Evolutionary conservation across 2,329 filamentous ascomycete species (phyloP), one percentile per base, ranked within the genome.

Genomic region (Cladosporium sp.): DNA sequence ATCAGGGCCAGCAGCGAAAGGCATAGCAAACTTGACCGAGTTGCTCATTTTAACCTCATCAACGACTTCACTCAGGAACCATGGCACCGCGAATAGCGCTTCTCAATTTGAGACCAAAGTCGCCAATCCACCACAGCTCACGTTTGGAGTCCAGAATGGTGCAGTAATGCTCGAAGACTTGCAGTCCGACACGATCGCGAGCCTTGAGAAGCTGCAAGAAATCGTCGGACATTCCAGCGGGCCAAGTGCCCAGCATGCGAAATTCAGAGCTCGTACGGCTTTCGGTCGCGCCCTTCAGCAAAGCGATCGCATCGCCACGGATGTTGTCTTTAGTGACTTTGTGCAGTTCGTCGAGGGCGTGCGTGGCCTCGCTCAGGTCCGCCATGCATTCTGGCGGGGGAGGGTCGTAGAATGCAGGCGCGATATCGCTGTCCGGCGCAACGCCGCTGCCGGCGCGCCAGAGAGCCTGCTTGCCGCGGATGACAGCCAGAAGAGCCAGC

Each of bases 401-500:
- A 7, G 45, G 45, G n/a, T 41, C 45, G 37, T 41, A 48, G 27
- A 48, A 48, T 7, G 45, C 45, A 7, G 37, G 24, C 17, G 45
- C 45, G 8, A 48, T 3, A 3, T 34, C 13, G 19, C 37, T 41
- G 11, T 15, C 20, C 18, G 17, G n/a, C 15, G 45, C 7, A 8
- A 48, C 12, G 18, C 45, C 45, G 13, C 19, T 34, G 12, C 45
- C 37, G 7, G 45, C 17, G 32, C 37, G 45, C 45, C 45, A 48
- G 12, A 48, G 45, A 8, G 45, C 45, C 22, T 48, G 45, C n/a
- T 48, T 48, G 2, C 45, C 45, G 7, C 45, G 45, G 5, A 48
- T 12, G 1, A 48, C 45, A 12, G 18, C n/a, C 11, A 48, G 27
- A 3, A 48, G 15, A 7, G n/a, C 19, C 13, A 48, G 37, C 20